Conservation (phyloP, 1,284 basidiomycete species). For the Ceraceosorus guamensis region DNA sequence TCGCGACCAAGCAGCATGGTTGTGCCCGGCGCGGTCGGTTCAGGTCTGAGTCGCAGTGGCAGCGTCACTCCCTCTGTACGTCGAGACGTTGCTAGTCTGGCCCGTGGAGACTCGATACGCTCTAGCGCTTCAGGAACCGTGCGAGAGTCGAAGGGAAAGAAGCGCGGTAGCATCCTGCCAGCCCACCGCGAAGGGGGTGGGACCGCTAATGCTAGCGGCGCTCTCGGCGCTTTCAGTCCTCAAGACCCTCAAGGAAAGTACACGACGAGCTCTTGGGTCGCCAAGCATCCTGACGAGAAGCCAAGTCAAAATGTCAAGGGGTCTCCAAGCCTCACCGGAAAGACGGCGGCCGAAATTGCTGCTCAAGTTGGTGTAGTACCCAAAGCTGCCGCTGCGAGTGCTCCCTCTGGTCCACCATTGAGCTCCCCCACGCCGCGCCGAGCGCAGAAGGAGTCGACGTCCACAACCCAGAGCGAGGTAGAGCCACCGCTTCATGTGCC, state of each 20-base stretch:
- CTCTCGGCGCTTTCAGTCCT: constrained; percentile 6
- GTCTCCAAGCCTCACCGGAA: constrained; percentile 18
- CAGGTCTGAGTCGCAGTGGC: constrained; percentile 14
- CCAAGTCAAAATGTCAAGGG: neutral
- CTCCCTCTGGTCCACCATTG: neutral
- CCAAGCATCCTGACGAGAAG: constrained; percentile 2
- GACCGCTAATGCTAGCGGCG: constrained; percentile 10
- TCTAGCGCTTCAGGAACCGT: no score
- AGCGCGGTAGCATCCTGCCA: constrained; percentile 13
- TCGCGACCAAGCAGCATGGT: constrained; percentile 10
- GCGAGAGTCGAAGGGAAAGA: constrained; percentile 25
- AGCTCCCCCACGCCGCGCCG: constrained; percentile 6
- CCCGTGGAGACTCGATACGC: neutral
- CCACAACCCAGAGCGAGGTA: neutral
- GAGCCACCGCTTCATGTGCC: constrained; percentile 5
- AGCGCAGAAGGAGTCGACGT: neutral
- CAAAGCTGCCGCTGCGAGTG: constrained; percentile 14
- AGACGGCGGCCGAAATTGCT: constrained; percentile 29
- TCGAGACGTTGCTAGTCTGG: neutral
- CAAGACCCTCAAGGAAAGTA: constrained; percentile 11
- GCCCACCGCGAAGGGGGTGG: constrained; percentile 2
- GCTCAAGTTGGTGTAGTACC: constrained; percentile 34
- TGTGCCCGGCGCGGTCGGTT: constrained; percentile 23
- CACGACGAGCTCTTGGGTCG: constrained; percentile 15
- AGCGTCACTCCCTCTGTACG: neutral